Evolutionary conservation across 768 basidiomycete genomes (phyloP), one percentile per base, ranked within the genome.

Genomic region (Auricularia sp.): DNA sequence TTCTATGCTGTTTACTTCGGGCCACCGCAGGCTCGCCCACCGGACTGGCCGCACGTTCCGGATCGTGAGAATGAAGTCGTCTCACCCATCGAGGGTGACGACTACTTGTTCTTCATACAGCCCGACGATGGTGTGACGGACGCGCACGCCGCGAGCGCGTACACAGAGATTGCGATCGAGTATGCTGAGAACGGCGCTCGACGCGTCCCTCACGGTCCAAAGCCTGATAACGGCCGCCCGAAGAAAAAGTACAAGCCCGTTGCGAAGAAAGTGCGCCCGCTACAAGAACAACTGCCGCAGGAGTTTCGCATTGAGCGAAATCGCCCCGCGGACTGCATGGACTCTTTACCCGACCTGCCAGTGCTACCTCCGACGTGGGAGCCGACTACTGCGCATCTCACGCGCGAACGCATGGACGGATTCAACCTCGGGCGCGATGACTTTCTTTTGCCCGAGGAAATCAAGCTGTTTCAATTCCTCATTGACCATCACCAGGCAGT

Each of bases 361-460:
- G 10, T 62, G 0, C 35, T 61, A 5, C 71, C 67, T 1, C 65
- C 71, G 0, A 54, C 64, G 0, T 68, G 69, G 62, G 3, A 1
- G 2, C 66, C 67, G 0, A 63, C 29, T 39, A 66, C 64, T 3
- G 63, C 37, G 0, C 66, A 67, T 10, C 66, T 71, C 37, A 71
- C 69, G 1, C 36, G 59, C 7, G 71, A 73, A 42, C 66, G 69
- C 10, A 61, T 47, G 29, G 65, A 65, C 0, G 54, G n/a, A 1
- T 21, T 71, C 34, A 66, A 70, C 33, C 36, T 68, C 11, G 64
- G 69, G 21, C 24, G n/a, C 1, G 62, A 54, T 0, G 66, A 54
- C 1, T 80, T 80, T 64, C 71, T 81, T 0, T 74, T 65, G 69
- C 68, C 70, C 0, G 74, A 75, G 34, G 77, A 79, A 59, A 65